Conservation (phyloP, 2,329 filamentous ascomycete genomes). For the Pleomassaria siparia region DNA sequence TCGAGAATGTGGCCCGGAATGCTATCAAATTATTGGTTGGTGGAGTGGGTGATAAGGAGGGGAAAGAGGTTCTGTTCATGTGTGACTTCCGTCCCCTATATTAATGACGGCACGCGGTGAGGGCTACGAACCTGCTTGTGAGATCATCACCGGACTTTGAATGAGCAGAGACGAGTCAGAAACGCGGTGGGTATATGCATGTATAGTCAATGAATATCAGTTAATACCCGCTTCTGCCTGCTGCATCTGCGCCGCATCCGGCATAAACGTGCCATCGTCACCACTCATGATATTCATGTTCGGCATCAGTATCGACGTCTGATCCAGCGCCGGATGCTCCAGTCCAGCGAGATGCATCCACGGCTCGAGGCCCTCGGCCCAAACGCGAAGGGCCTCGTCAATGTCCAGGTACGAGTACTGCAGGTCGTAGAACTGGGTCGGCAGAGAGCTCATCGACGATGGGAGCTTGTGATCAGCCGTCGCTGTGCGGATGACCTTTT, state of each 20-base stretch:
- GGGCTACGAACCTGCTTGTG: slow-evolving; percentile 9
- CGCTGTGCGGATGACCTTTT: slow-evolving; percentile 28
- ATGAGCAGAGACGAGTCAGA: slow-evolving; percentile 10
- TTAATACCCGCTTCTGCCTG: not conserved
- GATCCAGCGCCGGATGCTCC: slow-evolving; percentile 13
- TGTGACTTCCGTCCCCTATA: no score
- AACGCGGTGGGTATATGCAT: not conserved
- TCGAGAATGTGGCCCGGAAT: no score
- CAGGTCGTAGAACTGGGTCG: slow-evolving; percentile 29
- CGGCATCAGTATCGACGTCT: slow-evolving; percentile 11
- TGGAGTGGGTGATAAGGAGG: no score
- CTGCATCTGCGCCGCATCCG: slow-evolving; percentile 4
- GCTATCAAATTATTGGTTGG: no score
- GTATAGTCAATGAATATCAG: no score
- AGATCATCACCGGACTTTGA: not conserved
- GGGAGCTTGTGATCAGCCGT: slow-evolving; percentile 27
- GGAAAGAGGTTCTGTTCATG: no score
- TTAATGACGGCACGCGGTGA: slow-evolving; percentile 10
- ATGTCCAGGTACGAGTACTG: slow-evolving; percentile 29
- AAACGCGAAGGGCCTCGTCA: slow-evolving; percentile 24
- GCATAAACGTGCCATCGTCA: slow-evolving; percentile 6
- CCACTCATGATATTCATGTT: slow-evolving; percentile 5
- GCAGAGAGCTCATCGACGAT: slow-evolving; percentile 19
- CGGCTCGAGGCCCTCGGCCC: slow-evolving; percentile 21
- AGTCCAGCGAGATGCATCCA: slow-evolving; percentile 19